Conservation (phyloP, 129 eudicot species). For the Arctium lappa region DNA sequence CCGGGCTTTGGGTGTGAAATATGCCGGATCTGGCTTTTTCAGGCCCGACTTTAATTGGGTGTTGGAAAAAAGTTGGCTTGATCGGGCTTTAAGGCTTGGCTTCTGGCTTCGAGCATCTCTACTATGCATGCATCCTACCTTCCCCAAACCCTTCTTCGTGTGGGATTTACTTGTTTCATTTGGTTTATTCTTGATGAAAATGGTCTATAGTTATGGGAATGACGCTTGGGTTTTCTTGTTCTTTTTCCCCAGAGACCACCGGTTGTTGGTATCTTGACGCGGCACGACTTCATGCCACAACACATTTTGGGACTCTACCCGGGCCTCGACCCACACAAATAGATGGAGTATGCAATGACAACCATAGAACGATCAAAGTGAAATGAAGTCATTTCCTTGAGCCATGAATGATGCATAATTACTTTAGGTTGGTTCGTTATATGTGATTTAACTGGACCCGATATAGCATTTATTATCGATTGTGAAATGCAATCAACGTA, state of each 20-base stretch:
- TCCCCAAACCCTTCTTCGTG: not conserved
- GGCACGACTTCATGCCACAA: conserved; percentile 92
- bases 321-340: conserved; percentile 41
- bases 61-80: too few relatives aligned
- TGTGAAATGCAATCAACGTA: conserved; percentile 31
- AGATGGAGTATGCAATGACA: conserved; percentile 7
- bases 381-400: not conserved
- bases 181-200: not conserved
- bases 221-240: not conserved
- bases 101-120: too few relatives aligned
- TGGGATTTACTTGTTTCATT: not conserved
- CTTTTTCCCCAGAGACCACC: conserved; percentile 65
- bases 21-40: too few relatives aligned
- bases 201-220: not conserved
- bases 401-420: not conserved
- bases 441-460: conserved; percentile 4
- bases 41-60: too few relatives aligned
- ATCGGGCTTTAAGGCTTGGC: too few relatives aligned
- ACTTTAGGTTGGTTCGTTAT: conserved; percentile 4
- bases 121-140: not conserved
- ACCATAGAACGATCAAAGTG: not conserved
- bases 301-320: conserved; percentile 92
- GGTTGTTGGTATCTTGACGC: conserved; percentile 79
- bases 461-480: conserved; percentile 12
- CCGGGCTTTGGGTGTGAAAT: too few relatives aligned